These are phyloP conservation scores for Pseudohyphozyma bogoriensis DNA, from an alignment of 768 basidiomycete species.

Conservation along the genomic window DNA sequence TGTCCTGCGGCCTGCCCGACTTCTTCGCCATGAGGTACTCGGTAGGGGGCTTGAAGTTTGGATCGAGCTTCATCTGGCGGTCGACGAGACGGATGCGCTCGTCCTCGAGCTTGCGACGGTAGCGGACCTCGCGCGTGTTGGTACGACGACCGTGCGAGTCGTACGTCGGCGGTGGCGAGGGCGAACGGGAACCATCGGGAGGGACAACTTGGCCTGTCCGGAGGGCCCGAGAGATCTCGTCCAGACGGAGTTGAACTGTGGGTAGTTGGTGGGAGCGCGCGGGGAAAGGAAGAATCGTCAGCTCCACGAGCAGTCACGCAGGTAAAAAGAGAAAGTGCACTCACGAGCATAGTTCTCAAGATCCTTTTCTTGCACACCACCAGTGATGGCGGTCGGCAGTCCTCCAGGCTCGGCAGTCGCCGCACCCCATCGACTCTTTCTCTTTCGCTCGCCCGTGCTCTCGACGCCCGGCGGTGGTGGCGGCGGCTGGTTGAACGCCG, in stretches of 20 bases:
- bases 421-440: conserved; percentile 96
- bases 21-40: conserved; percentile 94
- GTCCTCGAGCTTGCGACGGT: conserved; percentile 52
- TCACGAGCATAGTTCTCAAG: conserved; percentile 85
- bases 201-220: conserved; percentile 89
- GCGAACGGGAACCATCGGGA: conserved; percentile 86
- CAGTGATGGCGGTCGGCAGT: conserved; percentile 85
- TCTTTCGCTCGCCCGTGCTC: conserved; percentile 57
- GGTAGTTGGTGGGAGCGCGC: neutral
- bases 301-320: too few species aligned
- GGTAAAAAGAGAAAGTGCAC: neutral
- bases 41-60: conserved; percentile 91
- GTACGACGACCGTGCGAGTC: conserved; percentile 95
- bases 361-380: conserved; percentile 80
- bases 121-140: conserved; percentile 96
- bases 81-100: conserved; percentile 81
- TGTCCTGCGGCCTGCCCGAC: conserved; percentile 84
- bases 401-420: conserved; percentile 73
- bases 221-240: conserved; percentile 94
- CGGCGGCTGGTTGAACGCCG: conserved; percentile 13
- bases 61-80: conserved; percentile 92
- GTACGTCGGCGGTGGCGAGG: conserved; percentile 94
- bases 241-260: conserved; percentile 71
- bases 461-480: conserved; percentile 1
- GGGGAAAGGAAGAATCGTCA: neutral